Evolutionary conservation across 768 basidiomycete genomes (phyloP).

Genomic region (Mycena kentingensis): DNA sequence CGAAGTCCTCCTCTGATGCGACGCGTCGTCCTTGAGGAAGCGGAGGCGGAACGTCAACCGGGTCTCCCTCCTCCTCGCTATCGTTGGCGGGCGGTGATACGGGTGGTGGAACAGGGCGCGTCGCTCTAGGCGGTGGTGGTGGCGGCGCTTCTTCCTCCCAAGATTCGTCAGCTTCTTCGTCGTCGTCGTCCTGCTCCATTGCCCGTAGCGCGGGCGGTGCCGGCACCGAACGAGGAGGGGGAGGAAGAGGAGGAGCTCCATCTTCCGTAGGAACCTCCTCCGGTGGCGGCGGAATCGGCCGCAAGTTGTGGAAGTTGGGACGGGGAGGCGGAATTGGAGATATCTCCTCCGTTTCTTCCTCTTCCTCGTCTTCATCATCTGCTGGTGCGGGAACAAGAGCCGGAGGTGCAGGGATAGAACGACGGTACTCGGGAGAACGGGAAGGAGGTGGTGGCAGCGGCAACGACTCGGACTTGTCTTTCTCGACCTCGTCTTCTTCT

Average conservation of each 20-base stretch:
- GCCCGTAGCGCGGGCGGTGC: constrained; percentile 8
- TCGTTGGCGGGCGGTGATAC: constrained; percentile 12
- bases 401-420: constrained; percentile 15
- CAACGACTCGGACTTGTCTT: constrained; percentile 11
- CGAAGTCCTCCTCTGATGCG: constrained; percentile 15
- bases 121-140: constrained; percentile 22
- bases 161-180: constrained; percentile 3
- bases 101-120: constrained; percentile 17
- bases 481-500: constrained; percentile 1
- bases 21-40: constrained; percentile 7
- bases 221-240: constrained; percentile 20
- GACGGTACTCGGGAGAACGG: constrained; percentile 4
- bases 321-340: not conserved
- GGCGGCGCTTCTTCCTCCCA: constrained; percentile 19
- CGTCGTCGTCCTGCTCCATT: constrained; percentile 11
- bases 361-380: not conserved
- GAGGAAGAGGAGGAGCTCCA: constrained; percentile 17
- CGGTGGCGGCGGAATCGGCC: constrained; percentile 5
- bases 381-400: constrained; percentile 17
- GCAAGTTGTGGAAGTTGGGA: constrained; percentile 6
- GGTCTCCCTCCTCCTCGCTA: constrained; percentile 20
- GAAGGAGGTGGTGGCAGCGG: constrained; percentile 14
- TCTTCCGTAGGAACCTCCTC: constrained; percentile 2
- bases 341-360: not conserved
- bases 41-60: constrained; percentile 15